phyloP scores from a whole-genome alignment of 1,139 yeast genomes.

The Magnusiomyces magnusii region DNA sequence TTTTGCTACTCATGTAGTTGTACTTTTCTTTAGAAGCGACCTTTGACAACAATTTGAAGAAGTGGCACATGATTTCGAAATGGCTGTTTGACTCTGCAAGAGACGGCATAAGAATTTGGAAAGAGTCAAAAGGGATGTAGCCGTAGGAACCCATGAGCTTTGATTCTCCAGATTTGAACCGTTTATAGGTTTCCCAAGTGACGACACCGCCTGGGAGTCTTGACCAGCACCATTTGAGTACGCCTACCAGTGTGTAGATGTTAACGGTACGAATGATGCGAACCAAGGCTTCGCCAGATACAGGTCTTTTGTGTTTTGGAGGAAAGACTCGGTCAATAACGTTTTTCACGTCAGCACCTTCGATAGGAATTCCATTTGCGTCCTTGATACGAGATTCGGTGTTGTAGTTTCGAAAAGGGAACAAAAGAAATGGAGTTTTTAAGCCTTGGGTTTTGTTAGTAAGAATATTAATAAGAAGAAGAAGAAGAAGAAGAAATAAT shows the following conservation, averaged over 20 bases:
- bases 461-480: not conserved
- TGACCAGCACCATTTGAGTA: conserved; percentile 79
- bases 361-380: conserved; percentile 13
- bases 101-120: conserved; percentile 72
- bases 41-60: conserved; percentile 72
- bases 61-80: conserved; percentile 83
- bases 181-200: conserved; percentile 78
- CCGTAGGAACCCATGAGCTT: conserved; percentile 21
- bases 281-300: conserved; percentile 26
- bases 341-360: conserved; percentile 22
- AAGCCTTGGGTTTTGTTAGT: conserved; percentile 7
- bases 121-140: conserved; percentile 51
- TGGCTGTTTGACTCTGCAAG: conserved; percentile 79
- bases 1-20: conserved; percentile 72
- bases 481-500: conserved; percentile 39
- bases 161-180: conserved; percentile 58
- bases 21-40: conserved; percentile 72
- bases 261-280: conserved; percentile 28
- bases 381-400: conserved; percentile 8
- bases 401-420: conserved; percentile 28
- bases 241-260: conserved; percentile 52
- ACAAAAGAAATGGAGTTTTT: conserved; percentile 28
- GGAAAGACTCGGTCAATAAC: conserved; percentile 23
- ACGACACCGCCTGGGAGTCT: conserved; percentile 69
- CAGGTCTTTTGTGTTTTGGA: conserved; percentile 22